Evolutionary conservation across 345 rosid genomes (phyloP).

Genomic region (Adansonia digitata): DNA sequence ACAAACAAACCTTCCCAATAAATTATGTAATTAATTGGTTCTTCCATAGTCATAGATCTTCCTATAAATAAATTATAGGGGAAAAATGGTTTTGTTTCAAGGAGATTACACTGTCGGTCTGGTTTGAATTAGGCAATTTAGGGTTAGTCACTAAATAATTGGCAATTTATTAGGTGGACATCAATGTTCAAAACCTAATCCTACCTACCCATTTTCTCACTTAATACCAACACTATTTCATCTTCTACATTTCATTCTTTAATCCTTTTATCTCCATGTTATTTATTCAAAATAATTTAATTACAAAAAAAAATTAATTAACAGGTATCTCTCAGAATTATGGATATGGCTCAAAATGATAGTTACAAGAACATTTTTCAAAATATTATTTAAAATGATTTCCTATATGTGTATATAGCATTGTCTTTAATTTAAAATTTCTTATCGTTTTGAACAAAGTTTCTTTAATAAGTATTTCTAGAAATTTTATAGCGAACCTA

Average conservation of each 20-base stretch:
- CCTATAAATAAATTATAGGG: no score
- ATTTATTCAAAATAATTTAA: neutral
- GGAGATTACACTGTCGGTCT: neutral
- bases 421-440: neutral
- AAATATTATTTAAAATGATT: neutral
- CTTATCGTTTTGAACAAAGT: no score
- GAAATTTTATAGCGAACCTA: no score
- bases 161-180: neutral
- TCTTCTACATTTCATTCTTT: neutral
- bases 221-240: neutral
- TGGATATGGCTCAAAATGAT: neutral
- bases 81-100: no score
- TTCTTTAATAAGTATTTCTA: no score
- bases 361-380: no score
- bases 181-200: slow-evolving; percentile 24
- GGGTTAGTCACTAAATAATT: slow-evolving; percentile 9
- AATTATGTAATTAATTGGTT: neutral
- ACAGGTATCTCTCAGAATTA: neutral
- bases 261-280: no score
- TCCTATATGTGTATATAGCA: no score
- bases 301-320: no score
- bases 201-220: slow-evolving; percentile 17
- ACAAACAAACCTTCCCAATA: neutral
- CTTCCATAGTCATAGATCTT: neutral
- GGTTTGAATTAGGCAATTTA: slow-evolving; percentile 1